These are phyloP conservation scores for Alternaria arborescens DNA, from an alignment of 2,329 filamentous ascomycete genomes.

Conservation along the genomic window DNA sequence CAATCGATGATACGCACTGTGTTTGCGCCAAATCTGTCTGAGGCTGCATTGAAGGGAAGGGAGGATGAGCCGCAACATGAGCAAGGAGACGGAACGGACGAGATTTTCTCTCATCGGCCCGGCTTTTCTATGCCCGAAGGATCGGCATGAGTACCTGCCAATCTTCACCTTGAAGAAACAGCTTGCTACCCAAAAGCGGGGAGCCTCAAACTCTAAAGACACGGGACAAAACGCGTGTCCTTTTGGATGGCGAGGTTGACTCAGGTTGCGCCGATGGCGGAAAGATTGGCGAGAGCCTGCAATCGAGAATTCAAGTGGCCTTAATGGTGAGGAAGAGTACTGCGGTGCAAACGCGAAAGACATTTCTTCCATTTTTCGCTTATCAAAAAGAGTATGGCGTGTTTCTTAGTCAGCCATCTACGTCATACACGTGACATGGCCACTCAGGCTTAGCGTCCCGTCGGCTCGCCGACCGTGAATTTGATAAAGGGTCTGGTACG, in stretches of 20 bases:
- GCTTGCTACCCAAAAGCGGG: conserved; percentile 37
- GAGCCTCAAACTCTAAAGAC: conserved; percentile 32
- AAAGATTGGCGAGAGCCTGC: conserved; percentile 4
- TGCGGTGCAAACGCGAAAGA: conserved; percentile 14
- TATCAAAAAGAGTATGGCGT: conserved; percentile 12
- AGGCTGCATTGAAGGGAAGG: conserved; percentile 10
- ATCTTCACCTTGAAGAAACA: conserved; percentile 20
- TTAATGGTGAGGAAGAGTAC: conserved; percentile 9
- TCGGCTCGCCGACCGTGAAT: conserved; percentile 1
- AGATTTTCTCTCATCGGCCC: conserved; percentile 11
- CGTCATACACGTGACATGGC: conserved; percentile 3
- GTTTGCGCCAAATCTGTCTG: conserved; percentile 9
- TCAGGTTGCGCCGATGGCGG: background rate
- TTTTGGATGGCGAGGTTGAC: background rate
- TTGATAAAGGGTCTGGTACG: background rate
- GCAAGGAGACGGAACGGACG: conserved; percentile 1
- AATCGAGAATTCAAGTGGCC: background rate
- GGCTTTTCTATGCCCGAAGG: conserved; percentile 11
- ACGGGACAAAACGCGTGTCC: conserved; percentile 9
- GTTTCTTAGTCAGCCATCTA: conserved; percentile 12
- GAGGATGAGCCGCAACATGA: conserved; percentile 2
- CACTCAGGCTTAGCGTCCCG: background rate
- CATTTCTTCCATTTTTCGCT: conserved; percentile 14
- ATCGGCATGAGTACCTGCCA: conserved; percentile 27
- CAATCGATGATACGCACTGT: conserved; percentile 1